Evolutionary conservation across 2,329 filamentous ascomycete species (phyloP).

Genomic region (Rachicladosporium sp.): DNA sequence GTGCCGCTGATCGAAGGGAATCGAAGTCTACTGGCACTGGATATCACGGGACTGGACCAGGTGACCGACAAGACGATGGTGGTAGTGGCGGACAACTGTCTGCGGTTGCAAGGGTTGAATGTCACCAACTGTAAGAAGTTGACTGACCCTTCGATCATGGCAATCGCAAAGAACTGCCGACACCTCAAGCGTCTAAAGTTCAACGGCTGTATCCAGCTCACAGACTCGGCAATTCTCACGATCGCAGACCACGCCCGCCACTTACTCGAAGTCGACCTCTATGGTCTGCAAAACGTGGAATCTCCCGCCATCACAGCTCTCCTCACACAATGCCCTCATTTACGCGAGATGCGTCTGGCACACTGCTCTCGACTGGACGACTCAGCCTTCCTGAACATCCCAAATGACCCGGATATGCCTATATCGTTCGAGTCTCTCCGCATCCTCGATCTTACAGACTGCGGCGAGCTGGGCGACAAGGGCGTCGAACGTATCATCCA

Average conservation of each 20-base stretch:
- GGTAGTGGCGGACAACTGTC: slow-evolving; percentile 68
- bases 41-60: slow-evolving; percentile 69
- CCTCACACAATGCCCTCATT: slow-evolving; percentile 61
- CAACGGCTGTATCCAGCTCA: slow-evolving; percentile 79
- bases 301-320: slow-evolving; percentile 75
- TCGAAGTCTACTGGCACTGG: slow-evolving; percentile 70
- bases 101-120: slow-evolving; percentile 80
- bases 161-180: slow-evolving; percentile 68
- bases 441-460: slow-evolving; percentile 88
- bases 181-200: slow-evolving; percentile 92
- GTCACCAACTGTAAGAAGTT: slow-evolving; percentile 76
- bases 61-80: slow-evolving; percentile 73
- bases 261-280: slow-evolving; percentile 90
- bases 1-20: slow-evolving; percentile 69
- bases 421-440: slow-evolving; percentile 66
- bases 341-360: slow-evolving; percentile 82
- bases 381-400: slow-evolving; percentile 71
- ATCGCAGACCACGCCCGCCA: slow-evolving; percentile 84
- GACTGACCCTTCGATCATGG: slow-evolving; percentile 73
- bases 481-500: slow-evolving; percentile 81
- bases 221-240: slow-evolving; percentile 67
- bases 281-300: slow-evolving; percentile 69
- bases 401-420: slow-evolving; percentile 41
- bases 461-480: slow-evolving; percentile 68
- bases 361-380: slow-evolving; percentile 79